These are phyloP conservation scores for Saprolegnia diclina DNA, from an alignment of 352 stramenopile genomes.

Conservation along the genomic window DNA sequence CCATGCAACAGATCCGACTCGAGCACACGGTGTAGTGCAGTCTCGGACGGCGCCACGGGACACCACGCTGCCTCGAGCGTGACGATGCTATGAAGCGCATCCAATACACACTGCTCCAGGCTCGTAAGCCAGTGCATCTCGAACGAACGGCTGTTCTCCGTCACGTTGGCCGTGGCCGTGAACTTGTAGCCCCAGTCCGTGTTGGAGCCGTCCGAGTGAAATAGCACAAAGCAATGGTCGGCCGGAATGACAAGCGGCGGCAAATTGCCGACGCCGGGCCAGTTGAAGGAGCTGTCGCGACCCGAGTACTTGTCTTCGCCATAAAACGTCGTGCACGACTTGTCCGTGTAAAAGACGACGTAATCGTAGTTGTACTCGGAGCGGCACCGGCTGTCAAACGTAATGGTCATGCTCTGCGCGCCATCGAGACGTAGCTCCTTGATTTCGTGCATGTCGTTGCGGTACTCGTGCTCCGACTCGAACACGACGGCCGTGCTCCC, in stretches of 20 bases:
- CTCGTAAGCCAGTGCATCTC: conserved; percentile 62
- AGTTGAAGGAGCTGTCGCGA: conserved; percentile 68
- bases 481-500: conserved; percentile 35
- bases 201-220: conserved; percentile 80
- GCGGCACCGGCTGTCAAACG: conserved; percentile 68
- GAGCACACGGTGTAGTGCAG: conserved; percentile 46
- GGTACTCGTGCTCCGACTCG: conserved; percentile 79
- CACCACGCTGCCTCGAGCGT: conserved; percentile 44
- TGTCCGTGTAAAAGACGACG: conserved; percentile 80
- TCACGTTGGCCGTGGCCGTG: conserved; percentile 55
- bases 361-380: conserved; percentile 88
- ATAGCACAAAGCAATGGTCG: conserved; percentile 76
- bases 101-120: conserved; percentile 40
- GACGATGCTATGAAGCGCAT: conserved; percentile 47
- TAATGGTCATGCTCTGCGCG: conserved; percentile 64
- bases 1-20: conserved; percentile 66
- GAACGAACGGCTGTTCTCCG: conserved; percentile 48
- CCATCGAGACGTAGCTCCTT: conserved; percentile 69
- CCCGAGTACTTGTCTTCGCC: conserved; percentile 70
- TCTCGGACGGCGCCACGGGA: conserved; percentile 46
- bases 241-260: conserved; percentile 69
- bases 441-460: conserved; percentile 66
- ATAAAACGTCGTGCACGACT: conserved; percentile 47
- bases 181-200: conserved; percentile 81
- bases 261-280: conserved; percentile 59